Base-by-base conservation (phyloP, 495 filamentous ascomycete species). In the Tuber magnatum region DNA sequence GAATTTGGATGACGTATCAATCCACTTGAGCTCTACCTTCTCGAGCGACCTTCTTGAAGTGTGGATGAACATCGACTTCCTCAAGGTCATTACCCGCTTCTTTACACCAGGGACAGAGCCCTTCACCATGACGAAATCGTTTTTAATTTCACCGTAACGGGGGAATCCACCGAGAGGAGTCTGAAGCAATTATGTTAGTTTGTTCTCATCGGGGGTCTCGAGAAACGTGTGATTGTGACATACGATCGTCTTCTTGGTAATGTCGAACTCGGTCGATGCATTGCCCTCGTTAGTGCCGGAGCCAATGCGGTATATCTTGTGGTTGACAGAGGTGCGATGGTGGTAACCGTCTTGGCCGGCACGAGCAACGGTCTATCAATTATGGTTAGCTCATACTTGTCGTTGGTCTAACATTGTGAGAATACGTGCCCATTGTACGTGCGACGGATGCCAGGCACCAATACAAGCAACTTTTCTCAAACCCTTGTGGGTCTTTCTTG, bases 401-500 rank as follows among this genome's bases (percentile, higher is more conserved):
- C 46, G 8, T 2, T 65, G 56, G 14, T 65, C 56, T 65, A 18
- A 65, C 20, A 65, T 7, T 32, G 56, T 7, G 32, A 12, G 56
- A 32, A 32, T 35, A 51, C 72, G 61, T 70, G 79, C 77, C 96
- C 96, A 99, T 90, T 99, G 96, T 88, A 99, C 96, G 92, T 99
- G 96, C 86, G 91, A 93, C 84, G 96, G 96, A 91, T 99, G 96
- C 96, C 96, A 99, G 81, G 96, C 96, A 90, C 96, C 96, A 86
- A 99, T 99, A 97, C 96, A 99, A 83, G 96, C 96, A 83, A 99
- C 96, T 92, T 99, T 99, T 82, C 96, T 91, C 84, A 99, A 92
- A 94, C 96, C 96, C 91, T 99, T 99, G 91, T 99, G 96, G 80
- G 96, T 99, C 93, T 99, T 99, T 84, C 96, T 92, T 81, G 96